These are phyloP conservation scores for Aspergillus hortae DNA, from an alignment of 2,329 filamentous ascomycete species.

Conservation along the genomic window DNA sequence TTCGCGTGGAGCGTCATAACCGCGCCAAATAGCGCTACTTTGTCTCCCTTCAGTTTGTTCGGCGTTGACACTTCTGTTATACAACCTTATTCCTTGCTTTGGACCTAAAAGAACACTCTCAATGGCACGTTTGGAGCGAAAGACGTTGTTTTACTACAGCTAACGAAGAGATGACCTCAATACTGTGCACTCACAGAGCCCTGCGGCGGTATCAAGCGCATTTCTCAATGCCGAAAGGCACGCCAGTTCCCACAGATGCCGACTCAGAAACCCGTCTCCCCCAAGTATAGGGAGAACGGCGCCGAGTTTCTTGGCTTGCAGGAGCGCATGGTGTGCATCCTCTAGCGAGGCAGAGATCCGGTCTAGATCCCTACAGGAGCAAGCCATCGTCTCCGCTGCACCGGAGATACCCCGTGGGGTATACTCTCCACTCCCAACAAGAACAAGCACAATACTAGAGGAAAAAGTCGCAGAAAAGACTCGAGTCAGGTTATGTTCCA, in stretches of 20 bases:
- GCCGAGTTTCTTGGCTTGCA: not conserved
- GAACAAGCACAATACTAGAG: no score
- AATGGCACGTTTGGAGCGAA: no score
- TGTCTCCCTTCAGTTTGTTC: not conserved
- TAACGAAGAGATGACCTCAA: not conserved
- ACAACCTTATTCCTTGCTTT: no score
- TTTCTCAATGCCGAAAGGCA: not conserved
- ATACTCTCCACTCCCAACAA: not conserved
- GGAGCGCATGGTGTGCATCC: not conserved
- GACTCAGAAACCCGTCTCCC: not conserved
- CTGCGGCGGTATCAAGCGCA: not conserved
- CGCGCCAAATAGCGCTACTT: not conserved
- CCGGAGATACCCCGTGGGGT: not conserved
- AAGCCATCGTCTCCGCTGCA: not conserved
- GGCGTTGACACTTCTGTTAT: no score
- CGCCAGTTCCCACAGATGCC: not conserved
- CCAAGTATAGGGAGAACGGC: not conserved
- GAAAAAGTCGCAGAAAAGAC: no score
- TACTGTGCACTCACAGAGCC: not conserved
- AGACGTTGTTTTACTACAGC: no score
- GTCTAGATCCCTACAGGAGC: no score
- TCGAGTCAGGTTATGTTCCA: no score
- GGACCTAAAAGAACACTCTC: not conserved
- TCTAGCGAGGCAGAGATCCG: no score
- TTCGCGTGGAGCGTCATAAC: no score